Conservation (phyloP, 352 stramenopile genomes). For the Phytophthora syringae region DNA sequence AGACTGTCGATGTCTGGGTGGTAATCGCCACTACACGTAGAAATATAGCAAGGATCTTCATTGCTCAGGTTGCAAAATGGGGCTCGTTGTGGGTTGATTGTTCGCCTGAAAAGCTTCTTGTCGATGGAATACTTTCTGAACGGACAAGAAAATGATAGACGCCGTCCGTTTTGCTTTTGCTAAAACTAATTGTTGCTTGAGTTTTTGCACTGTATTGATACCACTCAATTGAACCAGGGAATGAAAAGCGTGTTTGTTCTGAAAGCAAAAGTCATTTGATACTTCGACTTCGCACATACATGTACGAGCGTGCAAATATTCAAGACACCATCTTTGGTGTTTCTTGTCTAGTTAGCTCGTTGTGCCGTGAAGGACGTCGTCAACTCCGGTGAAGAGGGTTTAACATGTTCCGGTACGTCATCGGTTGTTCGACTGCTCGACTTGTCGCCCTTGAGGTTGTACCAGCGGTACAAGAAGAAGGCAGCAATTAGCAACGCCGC, state of each 20-base stretch:
- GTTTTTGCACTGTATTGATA: too few species aligned
- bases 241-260: too few species aligned
- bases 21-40: slow-evolving; percentile 5
- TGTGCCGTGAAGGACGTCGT: background rate
- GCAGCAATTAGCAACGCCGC: slow-evolving; percentile 26
- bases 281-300: too few species aligned
- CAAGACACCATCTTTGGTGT: too few species aligned
- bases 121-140: slow-evolving; percentile 4
- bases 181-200: too few species aligned
- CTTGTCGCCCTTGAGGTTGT: slow-evolving; percentile 21
- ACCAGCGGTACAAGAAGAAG: slow-evolving; percentile 33
- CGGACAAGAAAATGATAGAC: too few species aligned
- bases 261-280: too few species aligned
- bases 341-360: background rate
- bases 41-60: slow-evolving; percentile 5
- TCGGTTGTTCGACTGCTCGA: slow-evolving; percentile 5
- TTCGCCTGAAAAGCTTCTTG: background rate
- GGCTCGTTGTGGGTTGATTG: background rate
- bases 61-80: slow-evolving; percentile 8
- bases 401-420: slow-evolving; percentile 4
- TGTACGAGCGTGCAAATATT: too few species aligned
- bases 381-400: background rate
- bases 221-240: background rate
- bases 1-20: slow-evolving; percentile 4
- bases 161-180: slow-evolving; percentile 9